These are phyloP conservation scores for Salix arbutifolia DNA, from an alignment of 345 rosid species.

Conservation along the genomic window DNA sequence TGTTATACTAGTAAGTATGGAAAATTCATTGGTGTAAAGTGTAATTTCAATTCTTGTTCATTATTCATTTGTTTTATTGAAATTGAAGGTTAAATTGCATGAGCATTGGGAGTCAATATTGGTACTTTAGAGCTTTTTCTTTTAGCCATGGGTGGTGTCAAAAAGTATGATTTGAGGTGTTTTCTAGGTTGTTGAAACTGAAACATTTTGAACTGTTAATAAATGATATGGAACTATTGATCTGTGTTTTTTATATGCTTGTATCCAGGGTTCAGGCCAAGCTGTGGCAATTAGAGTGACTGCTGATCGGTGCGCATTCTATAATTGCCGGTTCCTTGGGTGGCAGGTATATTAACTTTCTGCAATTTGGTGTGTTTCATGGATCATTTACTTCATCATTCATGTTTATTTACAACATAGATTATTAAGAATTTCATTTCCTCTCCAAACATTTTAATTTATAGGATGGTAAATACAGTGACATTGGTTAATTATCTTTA, in stretches of 20 bases:
- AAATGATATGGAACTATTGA: neutral
- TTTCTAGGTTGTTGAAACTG: neutral
- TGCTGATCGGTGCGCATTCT: conserved; percentile 93
- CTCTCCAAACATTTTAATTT: neutral
- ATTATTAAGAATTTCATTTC: neutral
- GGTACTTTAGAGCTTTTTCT: neutral
- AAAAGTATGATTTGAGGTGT: neutral
- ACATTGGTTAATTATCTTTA: neutral
- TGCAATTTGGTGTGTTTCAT: neutral
- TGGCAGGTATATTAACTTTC: conserved; percentile 46
- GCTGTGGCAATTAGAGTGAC: conserved; percentile 94
- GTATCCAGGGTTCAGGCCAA: conserved; percentile 41
- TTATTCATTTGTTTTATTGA: neutral
- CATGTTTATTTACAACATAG: neutral
- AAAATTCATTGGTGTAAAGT: neutral
- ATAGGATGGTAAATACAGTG: neutral
- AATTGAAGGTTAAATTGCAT: neutral
- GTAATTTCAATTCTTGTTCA: neutral
- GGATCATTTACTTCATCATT: neutral
- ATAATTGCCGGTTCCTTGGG: conserved; percentile 89
- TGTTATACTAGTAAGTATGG: no score
- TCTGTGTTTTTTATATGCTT: conserved; percentile 4
- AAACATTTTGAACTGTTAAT: neutral
- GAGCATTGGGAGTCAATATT: neutral
- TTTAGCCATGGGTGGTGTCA: neutral